These are phyloP conservation scores for Coemansia sp. DNA, from an alignment of 192 early-diverging fungal genomes.

Conservation along the genomic window DNA sequence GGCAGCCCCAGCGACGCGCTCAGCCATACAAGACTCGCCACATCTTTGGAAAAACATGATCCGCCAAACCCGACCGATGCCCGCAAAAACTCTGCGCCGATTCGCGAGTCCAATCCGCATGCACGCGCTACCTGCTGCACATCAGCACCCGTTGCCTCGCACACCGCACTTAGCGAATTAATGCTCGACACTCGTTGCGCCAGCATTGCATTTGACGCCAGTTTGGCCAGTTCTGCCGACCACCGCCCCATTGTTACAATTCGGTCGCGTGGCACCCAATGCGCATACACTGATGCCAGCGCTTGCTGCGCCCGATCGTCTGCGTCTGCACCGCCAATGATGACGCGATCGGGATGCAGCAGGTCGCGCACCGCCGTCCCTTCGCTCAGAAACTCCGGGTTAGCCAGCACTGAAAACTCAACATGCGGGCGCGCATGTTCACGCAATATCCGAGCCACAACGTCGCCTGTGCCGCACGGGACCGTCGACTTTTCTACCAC, in stretches of 20 bases:
- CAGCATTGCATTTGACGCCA: slow-evolving; percentile 89
- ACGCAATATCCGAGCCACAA: slow-evolving; percentile 81
- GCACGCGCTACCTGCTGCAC: slow-evolving; percentile 89
- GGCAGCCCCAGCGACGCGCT: slow-evolving; percentile 76
- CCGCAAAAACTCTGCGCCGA: slow-evolving; percentile 87
- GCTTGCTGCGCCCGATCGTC: slow-evolving; percentile 74
- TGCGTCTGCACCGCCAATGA: slow-evolving; percentile 79
- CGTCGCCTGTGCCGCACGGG: slow-evolving; percentile 85
- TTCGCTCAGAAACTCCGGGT: slow-evolving; percentile 96
- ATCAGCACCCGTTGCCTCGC: slow-evolving; percentile 89
- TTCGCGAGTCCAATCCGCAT: slow-evolving; percentile 80
- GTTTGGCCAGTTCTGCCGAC: slow-evolving; percentile 94
- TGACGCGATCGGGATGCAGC: slow-evolving; percentile 81
- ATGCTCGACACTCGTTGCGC: slow-evolving; percentile 93
- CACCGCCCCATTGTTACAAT: slow-evolving; percentile 91
- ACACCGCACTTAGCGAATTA: slow-evolving; percentile 86
- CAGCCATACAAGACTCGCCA: slow-evolving; percentile 88
- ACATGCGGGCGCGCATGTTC: slow-evolving; percentile 62
- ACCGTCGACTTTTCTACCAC: slow-evolving; percentile 95
- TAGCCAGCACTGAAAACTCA: slow-evolving; percentile 83
- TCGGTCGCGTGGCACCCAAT: slow-evolving; percentile 80
- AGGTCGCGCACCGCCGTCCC: slow-evolving; percentile 86
- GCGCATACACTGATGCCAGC: slow-evolving; percentile 74
- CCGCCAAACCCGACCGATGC: slow-evolving; percentile 94
- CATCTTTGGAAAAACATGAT: slow-evolving; percentile 94